Conservation (phyloP, 2,329 filamentous ascomycete species). For the Phaeosphaeriaceae sp. region DNA sequence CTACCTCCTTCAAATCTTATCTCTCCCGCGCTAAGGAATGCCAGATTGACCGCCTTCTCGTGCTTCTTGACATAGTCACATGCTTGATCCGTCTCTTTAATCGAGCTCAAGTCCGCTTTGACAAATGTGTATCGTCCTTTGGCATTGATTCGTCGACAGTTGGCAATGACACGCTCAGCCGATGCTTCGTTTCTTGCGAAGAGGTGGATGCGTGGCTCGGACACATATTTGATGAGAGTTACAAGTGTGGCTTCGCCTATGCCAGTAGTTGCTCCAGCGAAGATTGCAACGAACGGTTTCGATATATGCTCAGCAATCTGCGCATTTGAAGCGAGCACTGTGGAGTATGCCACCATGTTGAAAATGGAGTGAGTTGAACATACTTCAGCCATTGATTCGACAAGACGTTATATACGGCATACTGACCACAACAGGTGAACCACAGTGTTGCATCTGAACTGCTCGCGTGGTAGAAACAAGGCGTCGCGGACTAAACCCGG, state of each 20-base stretch:
- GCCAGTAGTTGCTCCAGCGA: slow-evolving; percentile 54
- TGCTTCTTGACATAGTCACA: slow-evolving; percentile 57
- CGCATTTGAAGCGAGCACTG: slow-evolving; percentile 29
- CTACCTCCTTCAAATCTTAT: neutral
- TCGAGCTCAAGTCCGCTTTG: slow-evolving; percentile 49
- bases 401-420: neutral
- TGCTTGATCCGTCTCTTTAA: slow-evolving; percentile 51
- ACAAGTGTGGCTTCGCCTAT: slow-evolving; percentile 52
- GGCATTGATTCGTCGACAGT: slow-evolving; percentile 48
- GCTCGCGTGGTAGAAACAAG: neutral
- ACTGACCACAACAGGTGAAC: neutral
- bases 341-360: slow-evolving; percentile 30
- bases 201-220: slow-evolving; percentile 51
- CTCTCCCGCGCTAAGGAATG: slow-evolving; percentile 61
- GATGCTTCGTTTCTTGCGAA: slow-evolving; percentile 50
- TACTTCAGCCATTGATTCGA: neutral
- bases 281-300: slow-evolving; percentile 33
- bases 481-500: neutral
- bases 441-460: neutral
- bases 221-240: slow-evolving; percentile 50
- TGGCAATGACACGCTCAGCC: slow-evolving; percentile 44
- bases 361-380: neutral
- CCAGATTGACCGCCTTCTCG: slow-evolving; percentile 62
- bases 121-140: slow-evolving; percentile 50
- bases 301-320: slow-evolving; percentile 23